These are phyloP conservation scores for Diaporthe eres DNA, from an alignment of 2,329 filamentous ascomycete species.

Conservation along the genomic window DNA sequence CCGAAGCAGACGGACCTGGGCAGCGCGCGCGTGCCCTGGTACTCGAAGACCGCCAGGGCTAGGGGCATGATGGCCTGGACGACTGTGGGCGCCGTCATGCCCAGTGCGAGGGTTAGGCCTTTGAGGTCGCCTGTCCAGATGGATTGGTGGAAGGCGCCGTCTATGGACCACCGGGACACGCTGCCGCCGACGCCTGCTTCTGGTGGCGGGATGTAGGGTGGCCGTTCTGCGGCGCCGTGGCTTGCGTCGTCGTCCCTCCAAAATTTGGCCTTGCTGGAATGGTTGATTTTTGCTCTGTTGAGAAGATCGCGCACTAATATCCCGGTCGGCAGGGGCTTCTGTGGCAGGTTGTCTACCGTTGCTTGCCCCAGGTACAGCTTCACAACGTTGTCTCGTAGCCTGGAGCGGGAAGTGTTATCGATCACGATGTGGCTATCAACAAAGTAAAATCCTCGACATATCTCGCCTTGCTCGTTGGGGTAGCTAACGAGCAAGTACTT, in stretches of 20 bases:
- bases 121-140: conserved; percentile 31
- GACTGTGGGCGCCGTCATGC: conserved; percentile 2
- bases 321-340: neutral
- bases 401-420: conserved; percentile 25
- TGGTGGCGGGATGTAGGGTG: neutral
- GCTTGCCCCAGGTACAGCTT: conserved; percentile 22
- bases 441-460: neutral
- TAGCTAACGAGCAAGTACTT: conserved; percentile 18
- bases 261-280: neutral
- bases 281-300: neutral
- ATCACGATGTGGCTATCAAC: conserved; percentile 3
- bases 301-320: neutral
- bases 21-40: conserved; percentile 12
- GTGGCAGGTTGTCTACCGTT: conserved; percentile 7
- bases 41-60: conserved; percentile 3
- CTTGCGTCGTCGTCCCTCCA: conserved; percentile 5
- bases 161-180: conserved; percentile 6
- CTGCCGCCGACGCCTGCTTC: neutral
- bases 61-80: conserved; percentile 4
- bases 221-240: neutral
- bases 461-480: neutral
- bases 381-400: conserved; percentile 25
- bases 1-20: conserved; percentile 13
- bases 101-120: conserved; percentile 13
- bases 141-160: neutral